A percentile compares a stretch with the other conserved stretches of the same genome.
phyloP scores from a whole-genome alignment of 169 alveolate species.

The Plasmodium berghei region DNA sequence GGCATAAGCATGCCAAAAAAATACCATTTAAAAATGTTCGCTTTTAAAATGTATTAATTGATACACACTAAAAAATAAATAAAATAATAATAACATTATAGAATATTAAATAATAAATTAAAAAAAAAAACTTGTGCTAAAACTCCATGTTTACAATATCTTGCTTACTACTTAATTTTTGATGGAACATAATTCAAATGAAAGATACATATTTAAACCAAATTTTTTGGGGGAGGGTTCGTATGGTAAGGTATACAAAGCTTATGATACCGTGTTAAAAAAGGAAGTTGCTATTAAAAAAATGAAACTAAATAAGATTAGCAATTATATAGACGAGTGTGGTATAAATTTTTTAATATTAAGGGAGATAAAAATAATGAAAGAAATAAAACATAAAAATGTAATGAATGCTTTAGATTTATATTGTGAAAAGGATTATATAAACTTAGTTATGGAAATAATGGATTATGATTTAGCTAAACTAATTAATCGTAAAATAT shows the following conservation, averaged over 20 bases:
- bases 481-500: slow-evolving; percentile 89
- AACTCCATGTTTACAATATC: background rate
- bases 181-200: slow-evolving; percentile 65
- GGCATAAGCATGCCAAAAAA: no score
- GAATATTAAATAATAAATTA: no score
- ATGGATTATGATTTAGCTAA: slow-evolving; percentile 94
- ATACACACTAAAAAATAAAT: no score
- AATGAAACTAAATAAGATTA: slow-evolving; percentile 86
- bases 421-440: slow-evolving; percentile 87
- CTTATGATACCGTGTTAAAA: slow-evolving; percentile 86
- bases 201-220: slow-evolving; percentile 83
- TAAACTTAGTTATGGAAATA: slow-evolving; percentile 93
- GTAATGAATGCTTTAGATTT: slow-evolving; percentile 91
- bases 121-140: background rate
- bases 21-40: no score
- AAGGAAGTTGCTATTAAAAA: slow-evolving; percentile 94
- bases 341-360: slow-evolving; percentile 94
- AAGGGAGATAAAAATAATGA: slow-evolving; percentile 93
- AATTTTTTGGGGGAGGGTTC: slow-evolving; percentile 97
- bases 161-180: background rate
- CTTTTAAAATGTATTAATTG: no score
- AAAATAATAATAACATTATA: no score
- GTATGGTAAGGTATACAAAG: slow-evolving; percentile 96
- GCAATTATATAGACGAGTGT: slow-evolving; percentile 85
- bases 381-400: slow-evolving; percentile 92